Percentiles rank a stretch among this genome's conserved stretches.
phyloP scores from a whole-genome alignment of 352 stramenopile species.

The Aphanomyces astaci region DNA sequence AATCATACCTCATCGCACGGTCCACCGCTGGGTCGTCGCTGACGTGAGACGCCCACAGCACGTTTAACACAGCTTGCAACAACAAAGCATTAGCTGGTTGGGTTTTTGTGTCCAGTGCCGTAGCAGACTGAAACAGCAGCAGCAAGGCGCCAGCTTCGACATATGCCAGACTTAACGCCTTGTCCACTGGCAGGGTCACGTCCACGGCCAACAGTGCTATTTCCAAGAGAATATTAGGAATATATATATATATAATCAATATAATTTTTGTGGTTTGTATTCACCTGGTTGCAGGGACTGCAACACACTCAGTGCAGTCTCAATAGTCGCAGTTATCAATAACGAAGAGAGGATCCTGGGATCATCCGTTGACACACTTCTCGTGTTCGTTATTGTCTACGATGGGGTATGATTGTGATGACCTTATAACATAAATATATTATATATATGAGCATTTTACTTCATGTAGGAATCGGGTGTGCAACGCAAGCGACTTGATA shows the following conservation, averaged over 20 bases:
- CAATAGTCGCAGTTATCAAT: neutral
- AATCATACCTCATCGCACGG: slow-evolving; percentile 9
- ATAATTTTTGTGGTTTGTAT: neutral
- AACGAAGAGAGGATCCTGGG: neutral
- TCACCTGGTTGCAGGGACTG: neutral
- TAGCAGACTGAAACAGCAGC: neutral
- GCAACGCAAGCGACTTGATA: slow-evolving; percentile 38
- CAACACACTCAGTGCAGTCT: neutral
- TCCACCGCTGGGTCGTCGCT: neutral
- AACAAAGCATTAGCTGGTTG: neutral
- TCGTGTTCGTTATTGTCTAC: too few relatives aligned
- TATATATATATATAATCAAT: neutral
- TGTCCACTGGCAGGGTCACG: neutral
- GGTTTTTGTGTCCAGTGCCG: neutral
- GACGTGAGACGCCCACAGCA: neutral
- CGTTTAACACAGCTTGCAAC: neutral
- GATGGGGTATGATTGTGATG: too few relatives aligned
- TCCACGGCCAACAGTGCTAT: neutral
- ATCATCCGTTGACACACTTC: too few relatives aligned
- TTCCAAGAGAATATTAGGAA: neutral
- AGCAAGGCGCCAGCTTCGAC: neutral
- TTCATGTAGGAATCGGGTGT: slow-evolving; percentile 38
- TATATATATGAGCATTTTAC: neutral
- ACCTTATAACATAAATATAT: too few relatives aligned
- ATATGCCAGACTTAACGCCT: neutral